A percentile compares a stretch with the other conserved stretches of the same genome.
phyloP scores from a whole-genome alignment of 1,284 basidiomycete genomes.

The Marasmius tenuissimus region DNA sequence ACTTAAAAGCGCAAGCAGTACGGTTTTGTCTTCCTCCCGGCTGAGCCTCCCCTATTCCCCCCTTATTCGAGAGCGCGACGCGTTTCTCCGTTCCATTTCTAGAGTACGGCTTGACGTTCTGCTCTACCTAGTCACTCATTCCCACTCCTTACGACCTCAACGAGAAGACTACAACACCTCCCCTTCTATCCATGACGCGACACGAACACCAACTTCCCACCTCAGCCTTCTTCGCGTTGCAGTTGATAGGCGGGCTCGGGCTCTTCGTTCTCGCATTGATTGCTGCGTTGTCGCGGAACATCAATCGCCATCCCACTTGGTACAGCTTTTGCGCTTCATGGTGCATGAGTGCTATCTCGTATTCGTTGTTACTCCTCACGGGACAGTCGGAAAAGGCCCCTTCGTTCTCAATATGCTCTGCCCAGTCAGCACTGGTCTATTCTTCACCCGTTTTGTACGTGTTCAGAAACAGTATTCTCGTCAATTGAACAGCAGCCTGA shows the following conservation, averaged over 20 bases:
- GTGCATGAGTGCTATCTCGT: slow-evolving; percentile 30
- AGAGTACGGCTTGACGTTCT: not conserved
- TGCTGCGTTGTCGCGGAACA: slow-evolving; percentile 21
- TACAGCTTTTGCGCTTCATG: slow-evolving; percentile 32
- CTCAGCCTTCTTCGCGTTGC: slow-evolving; percentile 24
- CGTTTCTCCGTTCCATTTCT: not conserved
- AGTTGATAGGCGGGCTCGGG: slow-evolving; percentile 22
- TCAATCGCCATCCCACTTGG: slow-evolving; percentile 28
- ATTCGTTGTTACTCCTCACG: slow-evolving; percentile 26
- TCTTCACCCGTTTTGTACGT: slow-evolving; percentile 27
- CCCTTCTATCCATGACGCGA: not conserved
- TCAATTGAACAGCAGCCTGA: not conserved
- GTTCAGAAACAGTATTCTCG: slow-evolving; percentile 1
- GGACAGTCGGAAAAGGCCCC: slow-evolving; percentile 22
- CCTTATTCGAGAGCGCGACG: too few species aligned
- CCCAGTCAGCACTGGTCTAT: slow-evolving; percentile 28
- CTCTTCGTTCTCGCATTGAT: slow-evolving; percentile 25
- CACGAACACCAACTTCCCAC: not conserved
- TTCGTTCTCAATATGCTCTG: slow-evolving; percentile 20
- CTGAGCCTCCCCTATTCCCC: too few species aligned
- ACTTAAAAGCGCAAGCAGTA: too few species aligned
- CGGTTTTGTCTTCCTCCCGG: too few species aligned
- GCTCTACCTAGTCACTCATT: not conserved
- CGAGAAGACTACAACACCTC: not conserved
- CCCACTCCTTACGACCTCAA: not conserved